Conservation (phyloP, 345 rosid species). For the Linum lewisii region DNA sequence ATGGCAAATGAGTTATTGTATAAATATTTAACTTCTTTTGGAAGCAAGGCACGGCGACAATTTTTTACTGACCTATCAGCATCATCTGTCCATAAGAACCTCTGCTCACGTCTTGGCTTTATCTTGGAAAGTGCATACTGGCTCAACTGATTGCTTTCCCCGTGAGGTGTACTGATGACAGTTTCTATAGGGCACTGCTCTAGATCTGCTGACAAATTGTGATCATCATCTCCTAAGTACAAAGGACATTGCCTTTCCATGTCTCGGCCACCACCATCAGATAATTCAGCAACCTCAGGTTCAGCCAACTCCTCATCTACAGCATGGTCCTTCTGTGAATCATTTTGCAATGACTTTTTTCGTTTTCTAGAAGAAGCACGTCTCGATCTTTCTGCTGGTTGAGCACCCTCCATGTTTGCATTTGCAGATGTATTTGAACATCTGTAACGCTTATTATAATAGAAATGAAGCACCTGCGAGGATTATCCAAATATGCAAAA, state of each 20-base stretch:
- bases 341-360: conserved; percentile 33
- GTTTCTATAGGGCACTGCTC: conserved; percentile 27
- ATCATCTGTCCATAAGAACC: conserved; percentile 82
- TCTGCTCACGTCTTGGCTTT: conserved; percentile 37
- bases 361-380: conserved; percentile 35
- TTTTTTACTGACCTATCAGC: conserved; percentile 57
- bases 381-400: conserved; percentile 18
- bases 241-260: conserved; percentile 20
- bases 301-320: conserved; percentile 23
- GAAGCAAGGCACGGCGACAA: neutral
- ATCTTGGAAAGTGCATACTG: conserved; percentile 34
- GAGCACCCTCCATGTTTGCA: conserved; percentile 21
- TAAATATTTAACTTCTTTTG: neutral
- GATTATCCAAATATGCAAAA: conserved; percentile 7
- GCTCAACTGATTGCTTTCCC: conserved; percentile 26
- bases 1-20: neutral
- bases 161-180: conserved; percentile 4
- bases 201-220: conserved; percentile 19
- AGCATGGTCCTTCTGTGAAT: conserved; percentile 28
- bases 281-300: conserved; percentile 5
- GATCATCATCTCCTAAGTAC: conserved; percentile 27
- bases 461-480: conserved; percentile 73
- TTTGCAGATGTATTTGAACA: conserved; percentile 21
- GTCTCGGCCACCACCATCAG: conserved; percentile 17
- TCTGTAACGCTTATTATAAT: conserved; percentile 48